Evolutionary conservation across 805 yeast species (phyloP), one percentile per base, ranked within the genome.

Genomic region (Pichia nanzhaoensis): DNA sequence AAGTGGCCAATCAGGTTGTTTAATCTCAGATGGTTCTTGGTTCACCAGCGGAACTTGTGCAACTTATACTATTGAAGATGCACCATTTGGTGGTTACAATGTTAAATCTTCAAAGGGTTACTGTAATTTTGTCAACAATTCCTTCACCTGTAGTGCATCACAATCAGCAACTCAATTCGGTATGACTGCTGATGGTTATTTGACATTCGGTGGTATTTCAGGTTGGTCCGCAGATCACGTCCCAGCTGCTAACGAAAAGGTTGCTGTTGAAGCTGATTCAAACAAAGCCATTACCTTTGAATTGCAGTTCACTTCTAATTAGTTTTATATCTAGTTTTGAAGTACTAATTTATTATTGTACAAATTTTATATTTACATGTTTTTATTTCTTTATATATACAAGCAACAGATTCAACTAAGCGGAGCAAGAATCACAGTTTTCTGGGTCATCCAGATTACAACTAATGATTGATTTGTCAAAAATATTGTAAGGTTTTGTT

Each of bases 21-120:
- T 90, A 47, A 90, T 89, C 56, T 77, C 84, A 48, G 84, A 77
- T 56, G 98, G 98, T 4, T 75, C 78, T 53, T 90, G 95, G 91
- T 85, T 82, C 65, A 60, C 73, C 5, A 68, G 71, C 21, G 96
- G 96, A 1, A 78, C 91, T 0, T 90, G 97, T 63, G 97, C 96
- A 5, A 78, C 83, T 5, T 89, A 71, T 65, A 70, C 70, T 28
- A 54, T 84, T 24, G 57, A 64, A 31, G 71, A 77, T 44, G 76
- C 82, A 32, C 73, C 75, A 27, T 78, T 78, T 63, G 93, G 93
- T 3, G 91, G 91, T 16, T 74, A 77, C 55, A 74, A 78, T 46
- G 58, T 89, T 37, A 71, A 71, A 49, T 74, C 93, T 1, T 77
- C 85, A 36, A 78, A 74, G 55, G 96, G 96, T 0, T 74, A 69